Percentiles rank a stretch among this genome's conserved stretches.
These are phyloP conservation scores for Tripterygium wilfordii DNA, from an alignment of 177 flowering plant species.

Conservation along the genomic window DNA sequence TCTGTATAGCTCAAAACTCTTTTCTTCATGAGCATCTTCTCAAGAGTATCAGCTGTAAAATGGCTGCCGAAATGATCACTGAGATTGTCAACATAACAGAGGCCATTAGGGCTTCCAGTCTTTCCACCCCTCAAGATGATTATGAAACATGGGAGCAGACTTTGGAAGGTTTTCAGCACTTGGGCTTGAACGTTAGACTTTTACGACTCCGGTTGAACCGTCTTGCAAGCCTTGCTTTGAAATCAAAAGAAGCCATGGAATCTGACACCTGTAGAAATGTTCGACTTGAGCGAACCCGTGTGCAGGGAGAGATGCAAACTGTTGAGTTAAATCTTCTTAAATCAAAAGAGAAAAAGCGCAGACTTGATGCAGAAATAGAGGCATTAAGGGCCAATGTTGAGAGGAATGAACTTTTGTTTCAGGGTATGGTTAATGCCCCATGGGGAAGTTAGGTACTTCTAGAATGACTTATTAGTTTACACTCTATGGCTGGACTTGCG, in stretches of 20 bases:
- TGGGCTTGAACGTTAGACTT: constrained; percentile 41
- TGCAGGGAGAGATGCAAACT: neutral
- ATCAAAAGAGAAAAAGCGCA: neutral
- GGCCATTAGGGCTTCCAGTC: constrained; percentile 25
- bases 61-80: constrained; percentile 42
- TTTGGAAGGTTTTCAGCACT: constrained; percentile 22
- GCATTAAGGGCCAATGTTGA: constrained; percentile 4
- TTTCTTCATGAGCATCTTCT: constrained; percentile 41
- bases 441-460: too few relatives aligned
- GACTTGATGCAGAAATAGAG: constrained; percentile 10
- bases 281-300: constrained; percentile 5
- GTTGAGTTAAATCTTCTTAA: neutral
- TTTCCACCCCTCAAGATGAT: constrained; percentile 13
- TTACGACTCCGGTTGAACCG: constrained; percentile 15
- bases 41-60: constrained; percentile 28
- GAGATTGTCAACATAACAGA: constrained; percentile 50
- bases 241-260: constrained; percentile 12
- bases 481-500: too few relatives aligned
- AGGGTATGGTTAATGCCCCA: constrained; percentile 9
- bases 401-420: constrained; percentile 14
- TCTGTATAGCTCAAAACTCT: constrained; percentile 38
- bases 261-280: constrained; percentile 2
- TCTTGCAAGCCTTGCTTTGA: constrained; percentile 11
- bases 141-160: constrained; percentile 24
- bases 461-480: too few relatives aligned